Evolutionary conservation across 495 filamentous ascomycete genomes (phyloP).

Genomic region (Cudoniella acicularis): DNA sequence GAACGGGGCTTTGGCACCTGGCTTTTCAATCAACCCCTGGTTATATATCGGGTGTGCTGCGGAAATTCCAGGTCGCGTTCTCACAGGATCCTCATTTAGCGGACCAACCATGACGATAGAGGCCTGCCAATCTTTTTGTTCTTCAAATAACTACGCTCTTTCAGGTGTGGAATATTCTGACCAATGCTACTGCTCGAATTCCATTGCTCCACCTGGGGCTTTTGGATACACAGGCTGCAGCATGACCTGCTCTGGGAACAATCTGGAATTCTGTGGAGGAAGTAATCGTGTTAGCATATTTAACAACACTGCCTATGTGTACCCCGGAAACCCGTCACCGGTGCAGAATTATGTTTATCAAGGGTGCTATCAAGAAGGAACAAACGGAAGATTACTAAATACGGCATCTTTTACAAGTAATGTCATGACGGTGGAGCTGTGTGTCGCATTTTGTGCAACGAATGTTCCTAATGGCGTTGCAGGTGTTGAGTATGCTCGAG

Average conservation of each 20-base stretch:
- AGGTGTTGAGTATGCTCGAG: slow-evolving; percentile 34
- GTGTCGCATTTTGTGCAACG: slow-evolving; percentile 32
- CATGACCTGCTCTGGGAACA: slow-evolving; percentile 35
- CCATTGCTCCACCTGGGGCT: slow-evolving; percentile 24
- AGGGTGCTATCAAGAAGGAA: slow-evolving; percentile 30
- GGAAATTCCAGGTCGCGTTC: slow-evolving; percentile 16
- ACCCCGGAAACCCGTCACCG: slow-evolving; percentile 1
- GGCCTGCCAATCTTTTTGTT: slow-evolving; percentile 36
- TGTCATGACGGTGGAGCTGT: slow-evolving; percentile 42
- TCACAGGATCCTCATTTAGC: slow-evolving; percentile 23
- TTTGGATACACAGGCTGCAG: slow-evolving; percentile 27
- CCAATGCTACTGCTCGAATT: slow-evolving; percentile 36
- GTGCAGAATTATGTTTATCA: slow-evolving; percentile 22
- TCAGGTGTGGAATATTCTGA: slow-evolving; percentile 37
- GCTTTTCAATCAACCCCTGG: slow-evolving; percentile 15
- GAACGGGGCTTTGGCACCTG: slow-evolving; percentile 10
- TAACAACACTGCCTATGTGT: slow-evolving; percentile 27
- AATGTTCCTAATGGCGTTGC: slow-evolving; percentile 29
- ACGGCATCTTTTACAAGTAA: slow-evolving; percentile 22
- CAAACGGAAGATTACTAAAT: slow-evolving; percentile 21
- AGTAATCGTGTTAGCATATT: slow-evolving; percentile 35
- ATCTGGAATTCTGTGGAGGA: slow-evolving; percentile 40
- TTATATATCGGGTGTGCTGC: slow-evolving; percentile 23
- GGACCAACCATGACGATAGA: slow-evolving; percentile 41
- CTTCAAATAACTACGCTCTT: slow-evolving; percentile 29